Percentiles rank a stretch among this genome's conserved stretches.
Evolutionary conservation across 768 basidiomycete genomes (phyloP).

Genomic region (Fomitopsis serialis): DNA sequence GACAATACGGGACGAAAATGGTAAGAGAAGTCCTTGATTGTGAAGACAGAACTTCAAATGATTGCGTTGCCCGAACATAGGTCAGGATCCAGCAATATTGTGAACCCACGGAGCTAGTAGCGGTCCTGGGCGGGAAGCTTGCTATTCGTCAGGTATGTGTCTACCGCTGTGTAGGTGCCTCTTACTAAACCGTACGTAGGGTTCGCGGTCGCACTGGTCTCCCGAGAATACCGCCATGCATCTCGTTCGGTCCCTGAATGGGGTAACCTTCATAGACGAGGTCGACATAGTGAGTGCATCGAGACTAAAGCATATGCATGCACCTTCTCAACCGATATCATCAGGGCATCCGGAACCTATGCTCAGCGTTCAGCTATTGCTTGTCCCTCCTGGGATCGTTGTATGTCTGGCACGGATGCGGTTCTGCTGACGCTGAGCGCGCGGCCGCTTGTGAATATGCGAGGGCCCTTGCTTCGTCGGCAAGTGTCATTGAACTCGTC

Average conservation of each 20-base stretch:
- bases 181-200: slow-evolving; percentile 33
- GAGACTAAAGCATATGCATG: neutral
- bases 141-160: slow-evolving; percentile 63
- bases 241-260: slow-evolving; percentile 47
- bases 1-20: slow-evolving; percentile 61
- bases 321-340: neutral
- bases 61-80: slow-evolving; percentile 12
- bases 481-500: slow-evolving; percentile 45
- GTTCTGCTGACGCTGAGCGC: slow-evolving; percentile 55
- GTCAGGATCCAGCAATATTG: slow-evolving; percentile 48
- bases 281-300: slow-evolving; percentile 52
- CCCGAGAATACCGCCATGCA: slow-evolving; percentile 83
- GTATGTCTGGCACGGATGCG: slow-evolving; percentile 81
- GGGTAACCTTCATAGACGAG: slow-evolving; percentile 62
- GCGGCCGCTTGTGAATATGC: slow-evolving; percentile 61
- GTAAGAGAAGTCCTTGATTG: slow-evolving; percentile 39
- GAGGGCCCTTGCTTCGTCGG: slow-evolving; percentile 34
- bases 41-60: neutral
- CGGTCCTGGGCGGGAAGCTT: slow-evolving; percentile 63
- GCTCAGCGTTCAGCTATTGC: slow-evolving; percentile 84
- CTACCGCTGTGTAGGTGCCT: slow-evolving; percentile 5
- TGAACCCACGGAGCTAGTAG: slow-evolving; percentile 60
- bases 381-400: slow-evolving; percentile 61
- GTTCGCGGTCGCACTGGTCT: slow-evolving; percentile 69
- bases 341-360: slow-evolving; percentile 61